These are phyloP conservation scores for Mortierella sp. DNA, from an alignment of 371 early-diverging fungal genomes.

Conservation along the genomic window DNA sequence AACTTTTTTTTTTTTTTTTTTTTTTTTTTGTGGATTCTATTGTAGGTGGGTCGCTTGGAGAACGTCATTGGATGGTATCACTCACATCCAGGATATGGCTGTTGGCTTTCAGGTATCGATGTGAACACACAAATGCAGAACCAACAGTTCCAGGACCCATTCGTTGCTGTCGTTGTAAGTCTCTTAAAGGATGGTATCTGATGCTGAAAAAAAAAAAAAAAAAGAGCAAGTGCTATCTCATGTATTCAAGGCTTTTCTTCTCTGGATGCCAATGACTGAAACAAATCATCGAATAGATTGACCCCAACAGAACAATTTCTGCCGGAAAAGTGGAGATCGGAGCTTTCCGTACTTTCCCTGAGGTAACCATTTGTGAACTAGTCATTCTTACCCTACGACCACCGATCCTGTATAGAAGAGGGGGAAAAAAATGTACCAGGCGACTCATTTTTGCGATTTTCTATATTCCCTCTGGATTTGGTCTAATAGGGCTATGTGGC, in stretches of 20 bases:
- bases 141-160: slow-evolving; percentile 96
- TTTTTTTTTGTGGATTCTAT: neutral
- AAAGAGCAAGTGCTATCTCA: neutral
- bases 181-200: neutral
- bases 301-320: slow-evolving; percentile 96
- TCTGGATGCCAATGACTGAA: too few species aligned
- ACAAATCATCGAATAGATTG: slow-evolving; percentile 79
- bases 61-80: slow-evolving; percentile 99
- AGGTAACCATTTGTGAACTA: slow-evolving; percentile 55
- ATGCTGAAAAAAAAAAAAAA: slow-evolving; percentile 1
- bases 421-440: neutral
- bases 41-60: slow-evolving; percentile 90
- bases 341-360: slow-evolving; percentile 96
- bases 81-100: slow-evolving; percentile 98
- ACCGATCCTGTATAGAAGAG: slow-evolving; percentile 5
- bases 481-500: slow-evolving; percentile 75
- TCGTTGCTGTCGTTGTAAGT: slow-evolving; percentile 92
- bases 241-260: slow-evolving; percentile 8
- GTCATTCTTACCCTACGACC: neutral
- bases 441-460: neutral
- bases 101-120: slow-evolving; percentile 99
- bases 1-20: neutral
- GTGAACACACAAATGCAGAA: slow-evolving; percentile 95
- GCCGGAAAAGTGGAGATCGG: slow-evolving; percentile 98
- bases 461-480: neutral